Evolutionary conservation across 371 early-diverging fungal genomes (phyloP), one percentile per base, ranked within the genome.

Genomic region (Mortierella sp.): DNA sequence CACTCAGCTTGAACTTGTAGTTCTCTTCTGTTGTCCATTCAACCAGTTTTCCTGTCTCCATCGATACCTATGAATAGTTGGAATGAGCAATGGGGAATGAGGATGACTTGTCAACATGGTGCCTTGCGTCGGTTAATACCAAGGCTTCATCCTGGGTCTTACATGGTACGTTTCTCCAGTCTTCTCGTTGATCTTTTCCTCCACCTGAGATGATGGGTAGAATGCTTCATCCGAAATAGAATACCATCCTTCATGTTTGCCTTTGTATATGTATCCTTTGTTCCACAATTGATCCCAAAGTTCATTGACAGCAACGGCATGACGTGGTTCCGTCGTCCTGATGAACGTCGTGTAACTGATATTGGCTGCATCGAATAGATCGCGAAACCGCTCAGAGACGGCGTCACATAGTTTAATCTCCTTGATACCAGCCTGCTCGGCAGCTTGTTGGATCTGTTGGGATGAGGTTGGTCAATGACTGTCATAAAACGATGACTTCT

Each of bases 171-270:
- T 83, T 39, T 82, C 79, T 2, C 90, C 93, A 7, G 88, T 86
- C 47, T 82, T 84, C 38, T 83, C 79, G 58, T 89, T 87, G 0
- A 61, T 57, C n/a, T 81, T 78, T 64, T 92, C 87, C 42, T 90
- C 86, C 0, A 96, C 89, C 71, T 96, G 94, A 1, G 80, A 79
- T 6, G 81, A 80, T 0, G 95, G 83, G 67, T 95, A 95, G 71
- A 96, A 98, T 0, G 95, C 93, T 81, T 98, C 98, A 69, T 98
- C 98, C 2, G 96, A 95, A 1, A 96, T 89, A 4, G 94, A 91
- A 81, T 98, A 98, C 96, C 97, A 98, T 18, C 98, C 98, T 53
- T 91, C 89, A 63, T 97, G 96, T 21, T 80, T 80, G 21, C 96
- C 97, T 78, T 94, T 95, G 81, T 97, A 97, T 23, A 98, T 91